Base-by-base conservation (phyloP, 108 stramenopile species). In the Cyclotella choctawhatcheeana region DNA sequence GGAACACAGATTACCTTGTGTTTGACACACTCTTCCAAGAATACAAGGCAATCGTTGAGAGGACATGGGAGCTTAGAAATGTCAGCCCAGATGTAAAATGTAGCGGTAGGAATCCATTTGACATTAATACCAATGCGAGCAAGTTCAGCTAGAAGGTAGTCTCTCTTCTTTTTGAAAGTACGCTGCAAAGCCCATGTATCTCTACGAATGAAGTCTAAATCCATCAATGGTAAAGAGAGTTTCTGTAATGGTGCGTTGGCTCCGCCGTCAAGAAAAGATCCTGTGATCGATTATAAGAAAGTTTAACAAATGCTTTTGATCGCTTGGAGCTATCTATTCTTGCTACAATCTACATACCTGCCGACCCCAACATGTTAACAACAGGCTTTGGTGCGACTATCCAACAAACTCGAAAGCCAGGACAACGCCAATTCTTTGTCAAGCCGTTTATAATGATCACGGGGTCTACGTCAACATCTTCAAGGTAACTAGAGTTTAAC, bases 361-460 rank as follows among this genome's bases (percentile, higher is more conserved):
- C 82, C 20, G 73, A 74, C 5, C 73, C 73, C 10, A 83, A 64
- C 78, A 83, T 74, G 3, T 68, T 58, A 0, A 79, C 68, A 47
- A 83, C 79, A n/a, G 73, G 67, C 27, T 74, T 79, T 3, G 82
- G 77, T 21, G 73, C 77, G 21, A 83, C 82, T n/a, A 83, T 53
- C 82, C 82, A 82, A 65, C 82, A 82, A 10, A 76, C 53, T 13
- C 82, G 82, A 37, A 82, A 82, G 33, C 82, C 82, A 50, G 82
- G 77, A 53, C 71, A 66, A 29, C 82, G 77, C 82, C 82, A 84
- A 48, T 84, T 84, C 65, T 84, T 84, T 14, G 83, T 84, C 58
- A 84, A 40, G 16, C 77, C 83, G 55, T 84, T 84, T 3, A 84
- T 74, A 62, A 84, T 84, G 40, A 84, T 24, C 16, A 84, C 47